phyloP scores from a whole-genome alignment of 768 basidiomycete genomes.

The Calocybe gangraenosa region DNA sequence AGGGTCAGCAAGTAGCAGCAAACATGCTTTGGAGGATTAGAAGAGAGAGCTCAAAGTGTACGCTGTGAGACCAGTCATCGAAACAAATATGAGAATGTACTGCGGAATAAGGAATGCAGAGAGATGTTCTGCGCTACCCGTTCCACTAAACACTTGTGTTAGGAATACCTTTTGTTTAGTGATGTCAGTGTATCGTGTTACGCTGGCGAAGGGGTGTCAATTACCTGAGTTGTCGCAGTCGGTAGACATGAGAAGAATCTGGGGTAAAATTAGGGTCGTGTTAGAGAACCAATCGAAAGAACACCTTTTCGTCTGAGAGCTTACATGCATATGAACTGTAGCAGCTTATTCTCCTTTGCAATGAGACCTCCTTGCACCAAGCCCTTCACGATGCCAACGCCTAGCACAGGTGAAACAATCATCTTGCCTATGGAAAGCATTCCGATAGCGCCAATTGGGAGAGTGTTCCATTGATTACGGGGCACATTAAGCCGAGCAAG shows the following conservation, averaged over 20 bases:
- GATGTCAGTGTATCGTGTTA: background rate
- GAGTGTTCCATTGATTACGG: conserved; percentile 33
- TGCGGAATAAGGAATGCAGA: conserved; percentile 63
- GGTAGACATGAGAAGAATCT: conserved; percentile 62
- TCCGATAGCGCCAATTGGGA: conserved; percentile 49
- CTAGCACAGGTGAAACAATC: conserved; percentile 55
- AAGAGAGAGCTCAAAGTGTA: conserved; percentile 42
- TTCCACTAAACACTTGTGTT: conserved; percentile 64
- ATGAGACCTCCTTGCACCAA: conserved; percentile 47
- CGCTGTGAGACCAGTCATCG: conserved; percentile 47
- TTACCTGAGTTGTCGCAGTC: conserved; percentile 55
- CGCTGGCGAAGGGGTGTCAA: background rate
- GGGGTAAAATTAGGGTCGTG: background rate
- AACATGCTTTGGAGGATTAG: too few species aligned
- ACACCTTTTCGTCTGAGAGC: conserved; percentile 19
- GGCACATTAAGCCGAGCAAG: conserved; percentile 56
- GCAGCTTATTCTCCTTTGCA: conserved; percentile 46
- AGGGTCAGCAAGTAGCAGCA: too few species aligned
- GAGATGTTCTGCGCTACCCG: conserved; percentile 58
- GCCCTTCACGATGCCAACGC: conserved; percentile 51
- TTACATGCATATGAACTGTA: conserved; percentile 68
- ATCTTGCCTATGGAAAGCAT: conserved; percentile 51
- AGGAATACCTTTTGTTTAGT: conserved; percentile 46
- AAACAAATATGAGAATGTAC: conserved; percentile 47
- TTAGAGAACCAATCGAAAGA: too few species aligned